A percentile compares a stretch with the other conserved stretches of the same genome.
Conservation (phyloP, 306 rosid species). For the Pachyrhizus erosus region DNA sequence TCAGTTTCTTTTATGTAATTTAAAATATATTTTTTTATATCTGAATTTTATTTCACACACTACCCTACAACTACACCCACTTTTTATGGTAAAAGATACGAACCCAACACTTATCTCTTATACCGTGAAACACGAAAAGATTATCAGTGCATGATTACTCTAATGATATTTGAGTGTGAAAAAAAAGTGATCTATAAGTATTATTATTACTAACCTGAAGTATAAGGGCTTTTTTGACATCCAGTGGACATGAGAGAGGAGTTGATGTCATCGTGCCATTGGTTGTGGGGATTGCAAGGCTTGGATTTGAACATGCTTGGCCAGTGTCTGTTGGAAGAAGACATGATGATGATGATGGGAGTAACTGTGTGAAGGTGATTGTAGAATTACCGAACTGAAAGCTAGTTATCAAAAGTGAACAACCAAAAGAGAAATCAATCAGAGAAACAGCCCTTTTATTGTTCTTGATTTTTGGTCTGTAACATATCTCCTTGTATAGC, state of each 20-base stretch:
- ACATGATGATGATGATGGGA: conserved; percentile 56
- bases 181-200: too few relatives aligned
- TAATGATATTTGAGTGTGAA: neutral
- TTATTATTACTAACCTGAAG: conserved; percentile 46
- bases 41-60: neutral
- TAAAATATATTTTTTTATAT: neutral
- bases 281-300: conserved; percentile 74
- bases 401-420: conserved; percentile 36
- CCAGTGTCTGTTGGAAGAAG: conserved; percentile 96
- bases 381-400: conserved; percentile 32
- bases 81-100: neutral
- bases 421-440: conserved; percentile 40
- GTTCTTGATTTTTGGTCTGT: conserved; percentile 45
- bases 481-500: conserved; percentile 65
- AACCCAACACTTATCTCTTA: neutral
- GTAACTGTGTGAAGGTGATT: neutral
- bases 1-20: neutral
- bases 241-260: conserved; percentile 56
- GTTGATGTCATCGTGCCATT: conserved; percentile 82
- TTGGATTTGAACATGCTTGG: conserved; percentile 97
- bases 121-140: neutral
- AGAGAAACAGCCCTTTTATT: conserved; percentile 47
- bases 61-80: neutral
- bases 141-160: neutral
- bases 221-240: conserved; percentile 61